Percentiles rank a stretch among this genome's conserved stretches.
Conservation (phyloP, 2,329 filamentous ascomycete genomes). For the Zasmidium cellare region DNA sequence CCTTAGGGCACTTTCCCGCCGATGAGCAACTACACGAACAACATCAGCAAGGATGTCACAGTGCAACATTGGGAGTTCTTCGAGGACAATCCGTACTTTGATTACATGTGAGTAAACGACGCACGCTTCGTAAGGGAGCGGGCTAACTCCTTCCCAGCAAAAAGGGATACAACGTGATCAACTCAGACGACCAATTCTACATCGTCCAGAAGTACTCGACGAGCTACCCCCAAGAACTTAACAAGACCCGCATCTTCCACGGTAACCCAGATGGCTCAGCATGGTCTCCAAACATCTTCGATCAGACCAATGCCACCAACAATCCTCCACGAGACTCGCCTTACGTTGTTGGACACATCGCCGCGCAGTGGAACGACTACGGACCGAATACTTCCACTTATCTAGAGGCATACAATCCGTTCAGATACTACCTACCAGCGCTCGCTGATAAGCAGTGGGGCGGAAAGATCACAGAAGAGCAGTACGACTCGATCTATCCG, state of each 20-base stretch:
- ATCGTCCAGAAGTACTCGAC: conserved; percentile 52
- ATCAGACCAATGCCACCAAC: conserved; percentile 49
- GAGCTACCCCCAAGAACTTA: conserved; percentile 49
- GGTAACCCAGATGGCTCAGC: conserved; percentile 45
- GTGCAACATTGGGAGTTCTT: conserved; percentile 60
- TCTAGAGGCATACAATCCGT: conserved; percentile 55
- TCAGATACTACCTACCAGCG: conserved; percentile 52
- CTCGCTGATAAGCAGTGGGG: conserved; percentile 57
- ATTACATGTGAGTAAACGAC: conserved; percentile 38
- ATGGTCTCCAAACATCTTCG: conserved; percentile 54
- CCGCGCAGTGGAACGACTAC: conserved; percentile 58
- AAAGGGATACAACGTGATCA: conserved; percentile 53
- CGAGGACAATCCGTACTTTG: conserved; percentile 51
- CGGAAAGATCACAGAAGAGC: conserved; percentile 44
- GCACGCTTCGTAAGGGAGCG: too few species aligned
- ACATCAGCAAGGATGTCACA: conserved; percentile 48
- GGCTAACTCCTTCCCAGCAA: conserved; percentile 9
- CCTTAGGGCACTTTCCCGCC: conserved; percentile 52
- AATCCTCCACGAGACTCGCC: conserved; percentile 46
- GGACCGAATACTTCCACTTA: conserved; percentile 54
- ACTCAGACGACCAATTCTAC: conserved; percentile 57
- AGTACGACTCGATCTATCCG: conserved; percentile 43
- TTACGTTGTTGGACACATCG: conserved; percentile 50
- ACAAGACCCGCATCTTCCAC: conserved; percentile 49
- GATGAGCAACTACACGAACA: conserved; percentile 31